phyloP scores from a whole-genome alignment of 1,139 yeast genomes.

The Debaryomycetaceae sp. region DNA sequence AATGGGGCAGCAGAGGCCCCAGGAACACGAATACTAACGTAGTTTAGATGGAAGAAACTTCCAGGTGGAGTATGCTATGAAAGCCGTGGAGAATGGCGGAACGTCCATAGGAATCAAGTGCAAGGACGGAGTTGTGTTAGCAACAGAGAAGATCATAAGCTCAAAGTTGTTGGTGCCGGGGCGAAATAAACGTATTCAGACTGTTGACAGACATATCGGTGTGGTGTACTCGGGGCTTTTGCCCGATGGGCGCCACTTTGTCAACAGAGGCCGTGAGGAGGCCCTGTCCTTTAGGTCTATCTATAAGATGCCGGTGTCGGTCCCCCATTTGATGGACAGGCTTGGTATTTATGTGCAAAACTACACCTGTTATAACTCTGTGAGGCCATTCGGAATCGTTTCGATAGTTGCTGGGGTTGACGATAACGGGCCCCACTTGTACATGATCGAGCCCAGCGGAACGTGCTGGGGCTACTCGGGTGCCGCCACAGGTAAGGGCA shows the following conservation, averaged over 20 bases:
- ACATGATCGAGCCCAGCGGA: conserved; percentile 98
- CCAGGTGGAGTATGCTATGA: conserved; percentile 96
- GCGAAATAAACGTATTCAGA: conserved; percentile 84
- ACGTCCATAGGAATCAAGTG: conserved; percentile 92
- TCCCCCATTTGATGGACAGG: conserved; percentile 82
- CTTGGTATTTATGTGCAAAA: conserved; percentile 93
- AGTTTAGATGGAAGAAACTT: conserved; percentile 92
- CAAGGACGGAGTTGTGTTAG: conserved; percentile 89
- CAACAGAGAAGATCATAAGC: conserved; percentile 88
- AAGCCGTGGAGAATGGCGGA: conserved; percentile 97
- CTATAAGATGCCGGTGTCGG: conserved; percentile 74
- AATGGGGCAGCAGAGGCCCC: neutral
- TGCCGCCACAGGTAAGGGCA: conserved; percentile 97
- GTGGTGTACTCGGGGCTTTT: conserved; percentile 91
- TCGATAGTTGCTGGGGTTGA: conserved; percentile 94
- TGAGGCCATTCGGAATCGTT: conserved; percentile 93
- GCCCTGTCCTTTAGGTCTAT: conserved; percentile 74
- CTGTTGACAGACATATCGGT: conserved; percentile 91
- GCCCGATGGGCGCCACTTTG: conserved; percentile 96
- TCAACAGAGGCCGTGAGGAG: conserved; percentile 89
- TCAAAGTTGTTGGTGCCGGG: conserved; percentile 89
- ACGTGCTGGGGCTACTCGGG: conserved; percentile 96
- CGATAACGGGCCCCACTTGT: conserved; percentile 82
- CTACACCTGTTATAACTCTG: conserved; percentile 92
- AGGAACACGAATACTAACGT: conserved; percentile 17